These are phyloP conservation scores for Davidsoniella australis DNA, from an alignment of 2,329 filamentous ascomycete species.

Conservation along the genomic window DNA sequence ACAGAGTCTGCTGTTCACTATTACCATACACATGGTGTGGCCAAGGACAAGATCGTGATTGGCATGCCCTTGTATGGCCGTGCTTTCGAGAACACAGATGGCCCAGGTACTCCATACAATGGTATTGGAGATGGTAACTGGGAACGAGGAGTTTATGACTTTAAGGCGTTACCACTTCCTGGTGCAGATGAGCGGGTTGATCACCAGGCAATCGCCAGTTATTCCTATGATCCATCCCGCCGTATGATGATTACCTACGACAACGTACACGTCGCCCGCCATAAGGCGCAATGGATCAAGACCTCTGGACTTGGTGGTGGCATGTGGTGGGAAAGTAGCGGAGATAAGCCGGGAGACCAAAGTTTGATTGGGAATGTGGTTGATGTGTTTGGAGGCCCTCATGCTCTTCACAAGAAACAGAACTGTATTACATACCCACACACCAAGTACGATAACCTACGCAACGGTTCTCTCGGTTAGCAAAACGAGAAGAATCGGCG, in stretches of 20 bases:
- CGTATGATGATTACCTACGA: constrained; percentile 66
- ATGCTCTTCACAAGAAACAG: constrained; percentile 29
- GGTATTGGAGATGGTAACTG: constrained; percentile 67
- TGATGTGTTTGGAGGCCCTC: constrained; percentile 36
- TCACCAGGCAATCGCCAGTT: constrained; percentile 48
- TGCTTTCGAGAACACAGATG: constrained; percentile 63
- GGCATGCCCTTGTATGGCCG: constrained; percentile 90
- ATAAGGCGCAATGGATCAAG: constrained; percentile 58
- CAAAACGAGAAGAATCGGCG: neutral
- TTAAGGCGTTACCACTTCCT: constrained; percentile 60
- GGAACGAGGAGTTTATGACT: constrained; percentile 78
- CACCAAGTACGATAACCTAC: constrained; percentile 55
- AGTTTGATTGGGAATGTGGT: constrained; percentile 56
- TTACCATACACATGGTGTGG: constrained; percentile 51
- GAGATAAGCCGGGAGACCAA: constrained; percentile 45
- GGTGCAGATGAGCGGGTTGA: constrained; percentile 52
- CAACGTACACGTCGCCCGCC: constrained; percentile 45
- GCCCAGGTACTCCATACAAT: constrained; percentile 49
- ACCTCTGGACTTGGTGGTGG: constrained; percentile 55
- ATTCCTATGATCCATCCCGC: constrained; percentile 50
- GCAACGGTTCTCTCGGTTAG: constrained; percentile 35
- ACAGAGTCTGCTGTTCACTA: constrained; percentile 51
- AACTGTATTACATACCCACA: constrained; percentile 49
- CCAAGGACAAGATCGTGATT: constrained; percentile 58
- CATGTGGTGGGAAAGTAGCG: constrained; percentile 97